Base-by-base conservation (phyloP, 768 basidiomycete genomes). In the Termitomyces sp. region DNA sequence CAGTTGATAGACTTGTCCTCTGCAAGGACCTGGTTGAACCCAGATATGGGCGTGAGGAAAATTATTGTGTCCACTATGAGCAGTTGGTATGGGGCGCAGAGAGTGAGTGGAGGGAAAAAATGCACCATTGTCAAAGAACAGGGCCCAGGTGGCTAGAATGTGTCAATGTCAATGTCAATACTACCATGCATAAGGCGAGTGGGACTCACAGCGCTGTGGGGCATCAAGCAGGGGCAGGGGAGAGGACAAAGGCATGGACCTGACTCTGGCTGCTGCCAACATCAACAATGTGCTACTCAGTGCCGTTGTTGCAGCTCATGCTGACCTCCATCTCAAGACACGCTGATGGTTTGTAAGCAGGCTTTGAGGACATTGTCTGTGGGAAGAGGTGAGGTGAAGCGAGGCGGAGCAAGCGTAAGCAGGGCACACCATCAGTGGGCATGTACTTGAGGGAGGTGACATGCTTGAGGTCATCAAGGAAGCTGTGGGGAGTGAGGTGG, bases 311-410 rank as follows among this genome's bases (percentile, higher is more conserved):
- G 55, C 79, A 64, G 0, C 82, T 82, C 1, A 73, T 72, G 46
- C 75, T 68, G 34, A 85, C 79, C 69, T 72, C 89, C 82, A 91
- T 88, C 71, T 87, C 83, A 64, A 92, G 86, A 84, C 10, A 90
- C 88, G 2, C 90, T 90, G 18, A 91, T 81, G 0, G 84, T 89
- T 68, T 90, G 90, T 28, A 92, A 70, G 2, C 90, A 78, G 1
- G 89, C 90, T 26, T 85, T 85, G 46, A 92, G 77, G 22, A 92
- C 86, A 66, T 91, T 89, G 65, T 89, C 88, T 88, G 49, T 1
- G 29, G 29, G 6, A 9, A 13, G 46, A 22, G 0, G 34, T 44
- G 24, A 41, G n/a, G n/a, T n/a, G n/a, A n/a, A n/a, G 18, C 20
- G 31, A 29, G 31, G 10, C 18, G 8, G 45, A 28, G 13, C 51